Evolutionary conservation across 2,329 filamentous ascomycete genomes (phyloP).

Genomic region (Zarea fungicola): DNA sequence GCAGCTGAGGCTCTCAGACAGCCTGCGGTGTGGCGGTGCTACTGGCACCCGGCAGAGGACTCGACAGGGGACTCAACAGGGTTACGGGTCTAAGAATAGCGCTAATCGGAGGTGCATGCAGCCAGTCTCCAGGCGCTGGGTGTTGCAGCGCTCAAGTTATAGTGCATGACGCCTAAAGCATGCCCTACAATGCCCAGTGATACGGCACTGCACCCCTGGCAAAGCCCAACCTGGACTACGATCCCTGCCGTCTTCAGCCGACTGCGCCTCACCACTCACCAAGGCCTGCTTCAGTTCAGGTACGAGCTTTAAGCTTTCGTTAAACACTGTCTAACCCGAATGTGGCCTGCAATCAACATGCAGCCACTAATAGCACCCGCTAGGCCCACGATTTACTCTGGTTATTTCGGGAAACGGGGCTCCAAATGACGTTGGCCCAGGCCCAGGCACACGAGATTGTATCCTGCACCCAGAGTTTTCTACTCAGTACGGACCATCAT

Average conservation of each 20-base stretch:
- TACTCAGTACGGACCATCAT: too few species aligned
- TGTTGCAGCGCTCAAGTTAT: not conserved
- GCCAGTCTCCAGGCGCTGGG: not conserved
- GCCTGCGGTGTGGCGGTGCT: slow-evolving; percentile 6
- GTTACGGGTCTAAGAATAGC: not conserved
- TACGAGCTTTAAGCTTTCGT: not conserved
- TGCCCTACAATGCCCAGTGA: not conserved
- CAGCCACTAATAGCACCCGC: slow-evolving; percentile 6
- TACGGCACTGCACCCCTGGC: not conserved
- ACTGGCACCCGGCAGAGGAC: not conserved
- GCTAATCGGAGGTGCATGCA: not conserved
- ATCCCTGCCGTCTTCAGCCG: too few species aligned
- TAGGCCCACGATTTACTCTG: not conserved
- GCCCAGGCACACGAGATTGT: not conserved
- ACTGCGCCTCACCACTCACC: not conserved
- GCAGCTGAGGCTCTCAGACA: too few species aligned
- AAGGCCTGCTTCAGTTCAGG: not conserved
- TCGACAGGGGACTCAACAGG: too few species aligned
- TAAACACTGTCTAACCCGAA: too few species aligned
- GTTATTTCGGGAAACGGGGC: slow-evolving; percentile 13
- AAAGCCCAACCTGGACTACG: too few species aligned
- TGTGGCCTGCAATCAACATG: not conserved
- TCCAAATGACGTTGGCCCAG: slow-evolving; percentile 2
- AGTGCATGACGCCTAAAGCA: not conserved
- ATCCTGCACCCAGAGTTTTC: too few species aligned